These are phyloP conservation scores for Rhizophora mangle DNA, from an alignment of 345 rosid genomes.

Conservation along the genomic window DNA sequence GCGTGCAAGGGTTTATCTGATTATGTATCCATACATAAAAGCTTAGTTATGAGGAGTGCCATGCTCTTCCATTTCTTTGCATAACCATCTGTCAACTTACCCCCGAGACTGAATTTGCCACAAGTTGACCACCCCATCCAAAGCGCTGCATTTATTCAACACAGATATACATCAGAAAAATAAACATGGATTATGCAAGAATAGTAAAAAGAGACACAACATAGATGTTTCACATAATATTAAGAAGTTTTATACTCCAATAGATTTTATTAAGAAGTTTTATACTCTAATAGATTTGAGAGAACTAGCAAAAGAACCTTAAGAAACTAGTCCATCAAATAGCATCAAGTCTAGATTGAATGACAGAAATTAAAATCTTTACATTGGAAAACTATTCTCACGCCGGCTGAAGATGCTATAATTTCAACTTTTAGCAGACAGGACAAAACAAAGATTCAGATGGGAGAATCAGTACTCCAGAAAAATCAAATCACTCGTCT, in stretches of 20 bases:
- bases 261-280: background rate
- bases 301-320: background rate
- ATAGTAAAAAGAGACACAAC: background rate
- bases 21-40: too few relatives aligned
- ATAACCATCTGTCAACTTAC: constrained; percentile 13
- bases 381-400: background rate
- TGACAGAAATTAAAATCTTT: background rate
- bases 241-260: too few relatives aligned
- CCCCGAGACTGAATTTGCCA: constrained; percentile 41
- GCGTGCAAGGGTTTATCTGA: too few relatives aligned
- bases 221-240: background rate
- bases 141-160: constrained; percentile 30
- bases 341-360: constrained; percentile 5
- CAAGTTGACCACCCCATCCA: constrained; percentile 42
- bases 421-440: background rate
- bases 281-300: background rate
- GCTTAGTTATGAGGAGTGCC: too few relatives aligned
- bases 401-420: background rate
- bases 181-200: background rate
- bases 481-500: background rate
- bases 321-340: background rate
- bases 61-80: too few relatives aligned
- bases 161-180: constrained; percentile 1
- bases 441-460: background rate
- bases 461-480: background rate